Conservation (phyloP, 306 rosid species). For the Sesbania bispinosa region DNA sequence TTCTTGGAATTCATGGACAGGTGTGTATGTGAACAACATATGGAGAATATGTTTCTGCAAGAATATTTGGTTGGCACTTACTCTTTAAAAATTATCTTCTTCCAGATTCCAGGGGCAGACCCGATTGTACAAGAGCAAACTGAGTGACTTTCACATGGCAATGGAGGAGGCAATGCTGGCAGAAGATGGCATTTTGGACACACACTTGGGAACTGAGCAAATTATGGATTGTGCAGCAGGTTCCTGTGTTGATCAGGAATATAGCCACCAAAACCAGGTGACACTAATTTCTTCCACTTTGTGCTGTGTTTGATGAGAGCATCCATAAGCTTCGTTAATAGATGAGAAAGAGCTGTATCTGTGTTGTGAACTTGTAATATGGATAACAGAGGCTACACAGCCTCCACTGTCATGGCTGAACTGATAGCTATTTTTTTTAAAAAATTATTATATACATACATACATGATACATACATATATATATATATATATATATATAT, state of each 20-base stretch:
- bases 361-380: no score
- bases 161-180: slow-evolving; percentile 86
- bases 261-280: slow-evolving; percentile 42
- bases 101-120: slow-evolving; percentile 85
- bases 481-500: no score
- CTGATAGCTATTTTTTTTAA: no score
- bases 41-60: slow-evolving; percentile 18
- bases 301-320: background rate
- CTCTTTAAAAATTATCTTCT: background rate
- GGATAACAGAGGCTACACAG: no score
- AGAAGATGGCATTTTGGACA: slow-evolving; percentile 58
- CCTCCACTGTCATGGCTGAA: no score
- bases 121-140: slow-evolving; percentile 65
- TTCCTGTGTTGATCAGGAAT: slow-evolving; percentile 37
- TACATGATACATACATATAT: no score
- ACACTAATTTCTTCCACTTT: slow-evolving; percentile 17
- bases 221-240: slow-evolving; percentile 26
- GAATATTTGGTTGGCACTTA: background rate
- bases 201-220: slow-evolving; percentile 32
- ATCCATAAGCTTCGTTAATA: background rate
- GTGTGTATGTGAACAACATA: slow-evolving; percentile 26
- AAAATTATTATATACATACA: no score
- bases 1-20: slow-evolving; percentile 81
- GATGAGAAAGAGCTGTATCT: background rate
- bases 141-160: slow-evolving; percentile 69